phyloP scores from a whole-genome alignment of 2,329 filamentous ascomycete genomes.

The Sordariomycetes sp. region DNA sequence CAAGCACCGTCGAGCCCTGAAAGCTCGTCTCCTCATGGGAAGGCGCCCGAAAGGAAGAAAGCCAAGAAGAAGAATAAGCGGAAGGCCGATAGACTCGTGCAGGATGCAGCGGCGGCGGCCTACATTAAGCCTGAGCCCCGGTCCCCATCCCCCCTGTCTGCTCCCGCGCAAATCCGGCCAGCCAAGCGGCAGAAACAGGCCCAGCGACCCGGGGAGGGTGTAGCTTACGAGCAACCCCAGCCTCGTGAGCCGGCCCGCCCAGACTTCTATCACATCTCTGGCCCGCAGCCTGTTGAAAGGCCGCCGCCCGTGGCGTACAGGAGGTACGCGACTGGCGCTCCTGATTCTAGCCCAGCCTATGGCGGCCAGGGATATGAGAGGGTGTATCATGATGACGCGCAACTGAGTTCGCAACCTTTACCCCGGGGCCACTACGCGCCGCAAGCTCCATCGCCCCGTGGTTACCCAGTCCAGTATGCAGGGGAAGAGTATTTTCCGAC shows the following conservation, averaged over 20 bases:
- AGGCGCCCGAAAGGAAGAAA: slow-evolving; percentile 36
- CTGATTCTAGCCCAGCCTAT: not conserved
- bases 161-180: slow-evolving; percentile 40
- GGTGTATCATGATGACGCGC: not conserved
- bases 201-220: slow-evolving; percentile 9
- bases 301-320: not conserved
- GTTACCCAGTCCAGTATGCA: slow-evolving; percentile 24
- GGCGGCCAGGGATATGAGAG: not conserved
- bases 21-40: slow-evolving; percentile 43
- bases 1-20: slow-evolving; percentile 44
- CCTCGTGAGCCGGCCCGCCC: not conserved
- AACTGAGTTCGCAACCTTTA: slow-evolving; percentile 11
- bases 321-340: not conserved
- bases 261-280: slow-evolving; percentile 3
- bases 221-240: not conserved
- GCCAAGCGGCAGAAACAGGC: slow-evolving; percentile 44
- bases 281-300: not conserved
- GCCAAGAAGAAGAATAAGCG: slow-evolving; percentile 40
- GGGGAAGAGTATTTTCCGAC: slow-evolving; percentile 24
- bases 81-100: slow-evolving; percentile 37
- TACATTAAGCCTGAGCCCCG: slow-evolving; percentile 56
- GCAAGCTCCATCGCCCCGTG: slow-evolving; percentile 24
- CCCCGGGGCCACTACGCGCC: slow-evolving; percentile 19
- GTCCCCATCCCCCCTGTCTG: slow-evolving; percentile 48
- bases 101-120: slow-evolving; percentile 34